phyloP scores from a whole-genome alignment of 352 stramenopile genomes.

The Globisporangium echinulatum region DNA sequence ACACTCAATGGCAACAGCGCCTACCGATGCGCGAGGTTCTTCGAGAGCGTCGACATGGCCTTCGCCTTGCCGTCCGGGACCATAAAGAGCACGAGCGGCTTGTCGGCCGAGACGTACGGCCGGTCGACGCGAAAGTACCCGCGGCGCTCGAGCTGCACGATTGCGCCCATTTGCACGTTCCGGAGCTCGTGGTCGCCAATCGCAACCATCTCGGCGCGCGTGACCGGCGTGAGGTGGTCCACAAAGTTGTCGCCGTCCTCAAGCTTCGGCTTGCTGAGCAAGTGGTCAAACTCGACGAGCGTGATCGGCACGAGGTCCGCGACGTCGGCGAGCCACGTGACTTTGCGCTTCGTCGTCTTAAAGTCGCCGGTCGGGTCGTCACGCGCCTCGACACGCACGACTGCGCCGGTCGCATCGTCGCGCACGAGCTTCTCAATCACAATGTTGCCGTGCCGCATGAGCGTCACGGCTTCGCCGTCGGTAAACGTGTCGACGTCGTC shows the following conservation, averaged over 20 bases:
- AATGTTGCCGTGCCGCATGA: conserved; percentile 96
- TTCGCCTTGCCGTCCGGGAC: conserved; percentile 97
- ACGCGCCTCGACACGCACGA: conserved; percentile 63
- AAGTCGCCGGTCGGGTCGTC: conserved; percentile 86
- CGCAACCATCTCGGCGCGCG: conserved; percentile 89
- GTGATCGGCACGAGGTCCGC: conserved; percentile 84
- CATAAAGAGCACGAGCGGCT: conserved; percentile 97
- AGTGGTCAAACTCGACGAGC: conserved; percentile 98
- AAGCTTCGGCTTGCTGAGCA: conserved; percentile 98
- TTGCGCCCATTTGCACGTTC: conserved; percentile 90
- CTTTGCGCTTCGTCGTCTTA: conserved; percentile 95
- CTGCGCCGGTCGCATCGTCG: conserved; percentile 39
- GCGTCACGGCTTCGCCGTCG: conserved; percentile 95
- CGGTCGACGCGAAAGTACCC: conserved; percentile 95
- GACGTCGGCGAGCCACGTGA: conserved; percentile 94
- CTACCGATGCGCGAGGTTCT: conserved; percentile 79
- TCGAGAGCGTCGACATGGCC: conserved; percentile 85
- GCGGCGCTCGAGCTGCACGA: conserved; percentile 98
- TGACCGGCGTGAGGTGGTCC: conserved; percentile 95
- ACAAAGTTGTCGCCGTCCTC: conserved; percentile 98
- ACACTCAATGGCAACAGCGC: not conserved
- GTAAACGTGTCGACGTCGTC: conserved; percentile 93
- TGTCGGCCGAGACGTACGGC: conserved; percentile 72
- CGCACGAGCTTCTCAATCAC: conserved; percentile 65
- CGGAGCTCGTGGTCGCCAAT: conserved; percentile 95